Evolutionary conservation across 192 early-diverging fungal species (phyloP), one percentile per base, ranked within the genome.

Genomic region (Fimicolochytrium jonesii): DNA sequence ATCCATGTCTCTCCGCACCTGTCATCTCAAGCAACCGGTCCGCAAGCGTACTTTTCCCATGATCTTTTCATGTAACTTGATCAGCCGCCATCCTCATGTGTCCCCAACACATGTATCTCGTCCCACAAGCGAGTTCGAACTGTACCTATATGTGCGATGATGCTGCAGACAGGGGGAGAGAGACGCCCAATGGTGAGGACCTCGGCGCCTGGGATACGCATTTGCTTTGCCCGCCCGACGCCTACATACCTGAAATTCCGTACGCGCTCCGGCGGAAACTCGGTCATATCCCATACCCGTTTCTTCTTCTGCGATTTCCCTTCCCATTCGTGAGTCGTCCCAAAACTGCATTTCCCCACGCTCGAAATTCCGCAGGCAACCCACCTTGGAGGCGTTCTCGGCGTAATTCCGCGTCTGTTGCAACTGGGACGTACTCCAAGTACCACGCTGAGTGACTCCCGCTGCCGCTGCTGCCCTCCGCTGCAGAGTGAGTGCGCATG

Each of bases 11-110:
- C 54, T 56, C 17, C 41, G 28, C 31, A 65, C 68, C 86, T 10
- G 94, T 92, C 5, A 89, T 67, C 70, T 98, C 95, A n/a, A 98
- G 75, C 48, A 98, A 59, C 26, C 95, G 73, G 70, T 98, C 94
- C 4, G 95, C 93, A 17, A 98, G 76, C 10, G 95, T 97, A 47
- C 75, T 76, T 42, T 81, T 81, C 11, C 78, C 78, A 42, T 75
- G 71, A 58, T 78, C 65, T 65, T 13, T 30, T 44, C 26, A 49
- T 30, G 9, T 22, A 17, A 9, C 10, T 10, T 9, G 28, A 18
- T 6, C 7, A n/a, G 41, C 43, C 15, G 32, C 3, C 37, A 22
- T 3, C 44, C 43, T n/a, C n/a, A n/a, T n/a, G n/a, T n/a, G n/a
- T n/a, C n/a, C n/a, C n/a, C n/a, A n/a, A n/a, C n/a, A n/a, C n/a